Conservation (phyloP, 305 asterid species). For the Fraxinus sp. region DNA sequence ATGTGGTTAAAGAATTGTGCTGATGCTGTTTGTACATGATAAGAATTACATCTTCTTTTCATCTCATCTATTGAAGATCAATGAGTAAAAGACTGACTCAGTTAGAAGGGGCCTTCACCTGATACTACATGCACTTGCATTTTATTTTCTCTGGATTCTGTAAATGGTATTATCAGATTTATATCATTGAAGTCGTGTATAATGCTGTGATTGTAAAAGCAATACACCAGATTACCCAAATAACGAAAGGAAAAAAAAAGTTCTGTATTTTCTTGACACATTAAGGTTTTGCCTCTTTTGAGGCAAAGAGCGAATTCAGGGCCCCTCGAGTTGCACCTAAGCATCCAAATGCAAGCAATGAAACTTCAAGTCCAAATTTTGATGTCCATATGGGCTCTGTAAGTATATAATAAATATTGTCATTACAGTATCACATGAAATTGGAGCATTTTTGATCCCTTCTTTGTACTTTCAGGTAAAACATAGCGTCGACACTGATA, state of each 20-base stretch:
- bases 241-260: background rate
- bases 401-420: background rate
- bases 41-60: background rate
- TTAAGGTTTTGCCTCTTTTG: conserved; percentile 81
- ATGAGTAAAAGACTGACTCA: background rate
- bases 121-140: background rate
- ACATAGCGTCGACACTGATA: conserved; percentile 24
- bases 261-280: conserved; percentile 44
- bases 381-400: conserved; percentile 12
- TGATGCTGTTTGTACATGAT: background rate
- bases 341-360: conserved; percentile 35
- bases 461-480: conserved; percentile 38
- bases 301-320: conserved; percentile 78
- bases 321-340: conserved; percentile 59
- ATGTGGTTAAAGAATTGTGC: background rate
- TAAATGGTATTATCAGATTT: background rate
- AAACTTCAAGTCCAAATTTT: conserved; percentile 29
- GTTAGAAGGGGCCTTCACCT: background rate
- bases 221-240: background rate
- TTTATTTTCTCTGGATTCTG: background rate
- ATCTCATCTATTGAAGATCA: background rate
- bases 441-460: background rate
- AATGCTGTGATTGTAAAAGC: background rate
- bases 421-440: background rate
- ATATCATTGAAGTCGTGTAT: background rate